Evolutionary conservation across 1,139 yeast species (phyloP).

Genomic region (Debaryomyces robertsiae): DNA sequence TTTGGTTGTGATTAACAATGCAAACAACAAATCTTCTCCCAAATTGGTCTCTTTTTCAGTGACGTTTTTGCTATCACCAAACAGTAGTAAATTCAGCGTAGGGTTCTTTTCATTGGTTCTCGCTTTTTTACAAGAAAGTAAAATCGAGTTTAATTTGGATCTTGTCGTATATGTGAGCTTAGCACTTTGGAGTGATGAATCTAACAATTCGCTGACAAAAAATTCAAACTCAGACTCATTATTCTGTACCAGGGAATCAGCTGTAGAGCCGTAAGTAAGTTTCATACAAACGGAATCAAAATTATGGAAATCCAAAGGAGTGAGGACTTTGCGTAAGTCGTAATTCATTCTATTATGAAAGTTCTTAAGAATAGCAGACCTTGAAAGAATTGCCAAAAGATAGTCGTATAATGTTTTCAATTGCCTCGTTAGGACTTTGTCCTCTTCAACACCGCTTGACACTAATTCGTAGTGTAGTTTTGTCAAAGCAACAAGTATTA

Average conservation of each 20-base stretch:
- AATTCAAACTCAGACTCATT: constrained; percentile 26
- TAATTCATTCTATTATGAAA: constrained; percentile 76
- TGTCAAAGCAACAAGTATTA: constrained; percentile 75
- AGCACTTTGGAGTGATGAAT: constrained; percentile 33
- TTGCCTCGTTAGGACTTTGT: constrained; percentile 55
- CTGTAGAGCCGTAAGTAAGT: constrained; percentile 40
- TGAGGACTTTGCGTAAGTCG: constrained; percentile 76
- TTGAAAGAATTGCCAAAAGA: constrained; percentile 76
- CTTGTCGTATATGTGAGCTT: constrained; percentile 39
- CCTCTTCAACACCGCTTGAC: constrained; percentile 27
- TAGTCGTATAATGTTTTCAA: constrained; percentile 76
- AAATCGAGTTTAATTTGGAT: constrained; percentile 31
- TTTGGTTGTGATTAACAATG: constrained; percentile 27
- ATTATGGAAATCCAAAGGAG: constrained; percentile 66
- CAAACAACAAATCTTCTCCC: constrained; percentile 39
- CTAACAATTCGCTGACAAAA: constrained; percentile 31
- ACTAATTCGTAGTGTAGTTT: constrained; percentile 39
- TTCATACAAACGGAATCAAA: constrained; percentile 63
- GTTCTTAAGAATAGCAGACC: constrained; percentile 68
- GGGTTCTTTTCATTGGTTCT: constrained; percentile 14
- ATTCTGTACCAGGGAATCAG: constrained; percentile 5
- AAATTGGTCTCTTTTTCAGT: constrained; percentile 15
- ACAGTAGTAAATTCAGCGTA: constrained; percentile 13
- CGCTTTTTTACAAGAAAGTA: constrained; percentile 29
- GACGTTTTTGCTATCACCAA: constrained; percentile 13